phyloP scores from a whole-genome alignment of 768 basidiomycete genomes.

The Boletus subparvulus region DNA sequence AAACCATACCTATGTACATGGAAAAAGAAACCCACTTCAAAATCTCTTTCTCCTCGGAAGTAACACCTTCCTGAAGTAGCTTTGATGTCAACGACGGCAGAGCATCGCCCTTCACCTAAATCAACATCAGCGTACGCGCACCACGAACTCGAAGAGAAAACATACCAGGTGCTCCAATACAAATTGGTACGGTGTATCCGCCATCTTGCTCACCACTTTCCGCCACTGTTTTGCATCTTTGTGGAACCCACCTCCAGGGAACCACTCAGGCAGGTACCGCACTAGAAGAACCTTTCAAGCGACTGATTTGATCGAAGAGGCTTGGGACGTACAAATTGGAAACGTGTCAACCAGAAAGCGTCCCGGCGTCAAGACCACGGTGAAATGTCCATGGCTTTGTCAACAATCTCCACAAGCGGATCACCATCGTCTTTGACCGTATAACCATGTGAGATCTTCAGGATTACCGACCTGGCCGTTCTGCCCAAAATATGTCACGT shows the following conservation, averaged over 20 bases:
- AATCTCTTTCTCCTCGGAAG: conserved; percentile 9
- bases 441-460: conserved; percentile 38
- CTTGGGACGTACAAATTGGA: conserved; percentile 4
- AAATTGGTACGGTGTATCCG: neutral
- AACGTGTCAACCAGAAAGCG: conserved; percentile 11
- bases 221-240: conserved; percentile 6
- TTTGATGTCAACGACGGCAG: conserved; percentile 14
- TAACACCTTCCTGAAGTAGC: conserved; percentile 6
- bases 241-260: conserved; percentile 22
- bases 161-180: conserved; percentile 19
- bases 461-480: conserved; percentile 34
- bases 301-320: neutral
- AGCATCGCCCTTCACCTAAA: conserved; percentile 11
- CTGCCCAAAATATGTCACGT: conserved; percentile 20
- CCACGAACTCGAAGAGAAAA: neutral
- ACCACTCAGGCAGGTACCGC: conserved; percentile 20
- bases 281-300: neutral
- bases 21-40: conserved; percentile 17
- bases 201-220: conserved; percentile 2
- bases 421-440: conserved; percentile 32
- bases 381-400: conserved; percentile 22
- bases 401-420: conserved; percentile 30
- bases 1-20: conserved; percentile 17
- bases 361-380: conserved; percentile 2
- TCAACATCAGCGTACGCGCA: neutral